Evolutionary conservation across 805 yeast genomes (phyloP), one percentile per base, ranked within the genome.

Genomic region (Monosporozyma yasuniensis): DNA sequence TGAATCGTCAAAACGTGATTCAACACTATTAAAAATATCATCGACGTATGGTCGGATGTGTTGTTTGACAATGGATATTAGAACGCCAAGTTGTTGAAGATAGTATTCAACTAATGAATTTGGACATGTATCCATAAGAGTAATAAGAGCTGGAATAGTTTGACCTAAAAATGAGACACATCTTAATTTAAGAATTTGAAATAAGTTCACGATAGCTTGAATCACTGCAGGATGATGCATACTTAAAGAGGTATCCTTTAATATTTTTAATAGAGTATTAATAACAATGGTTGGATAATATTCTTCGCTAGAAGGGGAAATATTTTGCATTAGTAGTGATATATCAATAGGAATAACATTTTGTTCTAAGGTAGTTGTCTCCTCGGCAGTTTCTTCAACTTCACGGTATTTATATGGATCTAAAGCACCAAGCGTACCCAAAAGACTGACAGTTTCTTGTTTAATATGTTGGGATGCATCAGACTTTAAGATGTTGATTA

Each of bases 331-430:
- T 44, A 90, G 72, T 23, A 91, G 70, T 9, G 90, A 85, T 55
- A 91, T 84, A 58, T 90, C 98, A 7, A 88, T 79, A 0, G 96
- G 84, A 2, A 95, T 90, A 3, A 91, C 87, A 59, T 84, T 84
- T 53, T 86, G 89, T 55, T 86, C 95, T 1, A 77, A 81, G 9
- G 69, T 50, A 9, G 65, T 59, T 44, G 62, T 63, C 3, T 65
- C 61, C 37, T 76, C 78, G 1, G 83, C 76, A 3, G 72, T 74
- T 53, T 86, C 81, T 61, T 89, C 96, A 12, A 88, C 86, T 59
- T 87, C 96, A 48, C 95, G 79, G 56, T 87, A 90, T 60, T 86
- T 88, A 63, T 90, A 90, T 2, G 98, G 98, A 66, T 90, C 98
- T 45, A 90, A 71, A 0, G 98, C 98, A 52, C 98, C 98, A 39